Conservation (phyloP, 495 filamentous ascomycete genomes). For the Penicillium roqueforti region DNA sequence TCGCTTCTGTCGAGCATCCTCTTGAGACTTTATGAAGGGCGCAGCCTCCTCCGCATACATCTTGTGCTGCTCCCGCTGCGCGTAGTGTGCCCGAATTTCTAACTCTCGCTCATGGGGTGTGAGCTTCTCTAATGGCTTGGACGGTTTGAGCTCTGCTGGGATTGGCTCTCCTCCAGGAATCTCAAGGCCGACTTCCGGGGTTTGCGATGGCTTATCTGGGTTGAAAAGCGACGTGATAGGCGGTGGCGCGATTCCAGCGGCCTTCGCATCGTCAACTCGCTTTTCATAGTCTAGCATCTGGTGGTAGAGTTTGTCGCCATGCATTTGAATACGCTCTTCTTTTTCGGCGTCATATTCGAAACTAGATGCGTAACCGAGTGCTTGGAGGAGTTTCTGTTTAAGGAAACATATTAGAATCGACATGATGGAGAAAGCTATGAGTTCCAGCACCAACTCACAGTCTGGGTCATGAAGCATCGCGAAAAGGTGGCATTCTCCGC, state of each 20-base stretch:
- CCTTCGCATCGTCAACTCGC: conserved; percentile 61
- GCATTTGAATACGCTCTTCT: conserved; percentile 92
- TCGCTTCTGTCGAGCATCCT: conserved; percentile 52
- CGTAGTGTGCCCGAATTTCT: conserved; percentile 60
- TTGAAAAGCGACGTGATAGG: conserved; percentile 41
- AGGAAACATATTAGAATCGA: conserved; percentile 3
- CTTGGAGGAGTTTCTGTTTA: conserved; percentile 75
- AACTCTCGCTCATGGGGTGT: conserved; percentile 59
- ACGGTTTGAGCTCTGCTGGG: conserved; percentile 41
- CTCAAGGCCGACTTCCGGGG: conserved; percentile 20
- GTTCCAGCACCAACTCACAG: conserved; percentile 45
- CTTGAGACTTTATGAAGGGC: conserved; percentile 53
- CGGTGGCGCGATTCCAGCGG: conserved; percentile 47
- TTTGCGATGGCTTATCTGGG: conserved; percentile 23
- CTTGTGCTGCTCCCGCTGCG: conserved; percentile 54
- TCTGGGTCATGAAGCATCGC: conserved; percentile 77
- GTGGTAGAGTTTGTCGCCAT: conserved; percentile 85
- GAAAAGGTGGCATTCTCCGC: conserved; percentile 66
- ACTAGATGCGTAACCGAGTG: conserved; percentile 78
- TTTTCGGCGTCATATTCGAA: conserved; percentile 58
- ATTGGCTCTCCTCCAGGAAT: conserved; percentile 35
- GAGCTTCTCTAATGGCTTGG: conserved; percentile 54
- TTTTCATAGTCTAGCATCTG: conserved; percentile 75
- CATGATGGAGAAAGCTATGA: background rate
- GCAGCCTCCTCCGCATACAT: conserved; percentile 50